phyloP scores from a whole-genome alignment of 2,329 filamentous ascomycete species.

The Colletotrichum coccodes region DNA sequence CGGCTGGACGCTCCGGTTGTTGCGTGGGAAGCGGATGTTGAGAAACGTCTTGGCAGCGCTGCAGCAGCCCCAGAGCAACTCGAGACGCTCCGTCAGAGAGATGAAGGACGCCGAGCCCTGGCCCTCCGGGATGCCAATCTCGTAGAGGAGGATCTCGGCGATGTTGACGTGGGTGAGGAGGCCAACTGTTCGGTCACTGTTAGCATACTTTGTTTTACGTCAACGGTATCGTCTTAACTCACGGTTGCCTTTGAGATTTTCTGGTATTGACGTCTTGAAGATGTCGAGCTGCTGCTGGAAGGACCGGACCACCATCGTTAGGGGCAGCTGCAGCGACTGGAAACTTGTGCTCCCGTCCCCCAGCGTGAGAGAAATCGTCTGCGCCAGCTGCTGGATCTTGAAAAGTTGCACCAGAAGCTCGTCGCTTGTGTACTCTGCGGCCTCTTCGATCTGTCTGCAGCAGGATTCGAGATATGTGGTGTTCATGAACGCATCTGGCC shows the following conservation, averaged over 20 bases:
- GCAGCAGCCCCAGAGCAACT: constrained; percentile 57
- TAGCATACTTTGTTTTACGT: background rate
- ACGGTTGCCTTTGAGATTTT: constrained; percentile 47
- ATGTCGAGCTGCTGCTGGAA: constrained; percentile 56
- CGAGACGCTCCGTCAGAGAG: constrained; percentile 50
- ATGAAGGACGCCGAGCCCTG: constrained; percentile 44
- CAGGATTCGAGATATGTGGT: constrained; percentile 55
- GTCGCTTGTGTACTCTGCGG: constrained; percentile 55
- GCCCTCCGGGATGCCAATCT: constrained; percentile 54
- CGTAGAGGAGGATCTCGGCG: constrained; percentile 58
- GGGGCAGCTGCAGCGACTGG: constrained; percentile 49
- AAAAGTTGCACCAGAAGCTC: constrained; percentile 56
- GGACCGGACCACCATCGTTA: constrained; percentile 52
- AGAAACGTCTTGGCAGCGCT: constrained; percentile 53
- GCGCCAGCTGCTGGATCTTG: constrained; percentile 58
- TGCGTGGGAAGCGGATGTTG: constrained; percentile 42
- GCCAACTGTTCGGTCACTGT: constrained; percentile 40
- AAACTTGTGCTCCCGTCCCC: constrained; percentile 37
- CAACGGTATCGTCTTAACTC: constrained; percentile 33
- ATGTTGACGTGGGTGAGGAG: constrained; percentile 54
- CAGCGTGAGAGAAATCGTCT: constrained; percentile 56
- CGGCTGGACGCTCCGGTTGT: constrained; percentile 42
- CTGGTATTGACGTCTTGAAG: constrained; percentile 48
- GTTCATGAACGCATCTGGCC: constrained; percentile 59
- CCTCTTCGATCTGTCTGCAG: constrained; percentile 52